A percentile compares a stretch with the other conserved stretches of the same genome.
These are phyloP conservation scores for Apocynum venetum DNA, from an alignment of 257 asterid genomes.

Conservation along the genomic window DNA sequence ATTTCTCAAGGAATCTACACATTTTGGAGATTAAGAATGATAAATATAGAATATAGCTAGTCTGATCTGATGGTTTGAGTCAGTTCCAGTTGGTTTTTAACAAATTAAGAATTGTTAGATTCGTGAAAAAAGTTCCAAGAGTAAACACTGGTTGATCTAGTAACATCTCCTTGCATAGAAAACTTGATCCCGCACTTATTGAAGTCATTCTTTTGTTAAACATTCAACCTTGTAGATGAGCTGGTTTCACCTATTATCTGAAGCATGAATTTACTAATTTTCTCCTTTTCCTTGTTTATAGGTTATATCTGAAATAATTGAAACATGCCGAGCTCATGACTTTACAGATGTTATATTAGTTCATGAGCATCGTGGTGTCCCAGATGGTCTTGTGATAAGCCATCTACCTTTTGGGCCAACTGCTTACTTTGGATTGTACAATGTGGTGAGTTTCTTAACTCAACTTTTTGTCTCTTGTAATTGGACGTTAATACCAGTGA, in stretches of 20 bases:
- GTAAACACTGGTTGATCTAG: not conserved
- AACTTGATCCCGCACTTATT: not conserved
- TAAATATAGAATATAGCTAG: not conserved
- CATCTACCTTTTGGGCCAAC: conserved; percentile 98
- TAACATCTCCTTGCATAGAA: not conserved
- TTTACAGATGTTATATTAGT: conserved; percentile 86
- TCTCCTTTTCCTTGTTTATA: conserved; percentile 23
- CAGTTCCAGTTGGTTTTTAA: not conserved
- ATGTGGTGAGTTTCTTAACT: conserved; percentile 64
- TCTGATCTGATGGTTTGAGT: not conserved
- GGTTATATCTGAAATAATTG: conserved; percentile 90
- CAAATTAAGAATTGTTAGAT: not conserved
- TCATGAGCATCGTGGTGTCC: conserved; percentile 95
- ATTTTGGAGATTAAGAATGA: not conserved
- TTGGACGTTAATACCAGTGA: not conserved
- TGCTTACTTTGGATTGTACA: conserved; percentile 84
- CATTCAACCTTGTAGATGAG: not conserved
- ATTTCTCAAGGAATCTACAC: not conserved
- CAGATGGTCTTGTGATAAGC: conserved; percentile 80
- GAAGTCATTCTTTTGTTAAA: not conserved
- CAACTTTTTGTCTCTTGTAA: not conserved
- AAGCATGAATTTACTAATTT: not conserved
- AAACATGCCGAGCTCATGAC: conserved; percentile 84
- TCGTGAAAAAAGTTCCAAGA: not conserved
- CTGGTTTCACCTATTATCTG: not conserved